A percentile compares a stretch with the other conserved stretches of the same genome.
Evolutionary conservation across 495 filamentous ascomycete species (phyloP).

Genomic region (Penicillium longicatenatum): DNA sequence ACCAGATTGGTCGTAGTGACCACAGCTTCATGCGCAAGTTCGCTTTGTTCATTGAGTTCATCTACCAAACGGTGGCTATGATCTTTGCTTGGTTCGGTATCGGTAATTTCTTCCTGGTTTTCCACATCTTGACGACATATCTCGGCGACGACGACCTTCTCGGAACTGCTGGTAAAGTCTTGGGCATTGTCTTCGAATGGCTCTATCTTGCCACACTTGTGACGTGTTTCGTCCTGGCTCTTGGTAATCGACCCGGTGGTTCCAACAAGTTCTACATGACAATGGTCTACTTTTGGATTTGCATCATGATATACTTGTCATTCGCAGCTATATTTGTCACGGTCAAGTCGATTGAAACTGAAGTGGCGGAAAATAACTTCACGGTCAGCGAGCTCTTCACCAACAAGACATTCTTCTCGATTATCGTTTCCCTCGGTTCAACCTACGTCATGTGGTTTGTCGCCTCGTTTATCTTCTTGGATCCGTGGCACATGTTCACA

Average conservation of each 20-base stretch:
- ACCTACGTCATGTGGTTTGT: conserved; percentile 95
- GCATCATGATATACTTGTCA: conserved; percentile 92
- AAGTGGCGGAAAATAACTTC: conserved; percentile 61
- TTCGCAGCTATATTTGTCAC: conserved; percentile 97
- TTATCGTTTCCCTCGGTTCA: conserved; percentile 87
- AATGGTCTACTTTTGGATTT: conserved; percentile 95
- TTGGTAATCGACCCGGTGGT: conserved; percentile 96
- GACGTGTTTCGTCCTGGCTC: conserved; percentile 90
- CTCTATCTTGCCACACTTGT: conserved; percentile 89
- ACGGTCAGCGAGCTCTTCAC: conserved; percentile 70
- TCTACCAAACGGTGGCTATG: conserved; percentile 94
- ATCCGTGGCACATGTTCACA: conserved; percentile 99
- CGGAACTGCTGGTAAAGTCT: conserved; percentile 70
- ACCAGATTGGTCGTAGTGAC: conserved; percentile 89
- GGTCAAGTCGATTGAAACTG: conserved; percentile 73
- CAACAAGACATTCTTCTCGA: conserved; percentile 87
- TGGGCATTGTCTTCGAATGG: conserved; percentile 95
- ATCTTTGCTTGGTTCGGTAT: conserved; percentile 99
- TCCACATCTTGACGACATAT: conserved; percentile 91
- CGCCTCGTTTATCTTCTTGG: conserved; percentile 91
- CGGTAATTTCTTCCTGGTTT: conserved; percentile 99
- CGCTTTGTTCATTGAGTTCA: conserved; percentile 87
- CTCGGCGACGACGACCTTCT: conserved; percentile 68
- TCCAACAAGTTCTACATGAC: conserved; percentile 92
- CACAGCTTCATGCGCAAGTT: conserved; percentile 87